Evolutionary conservation across 306 rosid genomes (phyloP), one percentile per base, ranked within the genome.

Genomic region (Calophaca sinica): DNA sequence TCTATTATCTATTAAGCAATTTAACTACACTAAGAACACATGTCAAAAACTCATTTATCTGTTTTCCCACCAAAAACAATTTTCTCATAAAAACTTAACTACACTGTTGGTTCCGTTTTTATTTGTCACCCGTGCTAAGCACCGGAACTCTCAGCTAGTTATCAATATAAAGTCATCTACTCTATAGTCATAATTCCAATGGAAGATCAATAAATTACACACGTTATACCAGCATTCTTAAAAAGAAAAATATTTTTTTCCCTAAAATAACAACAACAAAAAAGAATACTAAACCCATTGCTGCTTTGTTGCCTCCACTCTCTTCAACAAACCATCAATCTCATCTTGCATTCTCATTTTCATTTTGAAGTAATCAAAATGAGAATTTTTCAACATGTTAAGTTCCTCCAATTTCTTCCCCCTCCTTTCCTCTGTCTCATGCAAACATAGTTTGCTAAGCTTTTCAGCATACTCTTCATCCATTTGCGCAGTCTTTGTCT

Each of bases 281-380:
- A 39, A 53, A 57, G 60, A 2, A 57, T 44, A 39, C 76, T 72
- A 92, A 57, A 85, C 83, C 78, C 81, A 54, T 73, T 84, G 90
- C 70, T 89, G 87, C 81, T 87, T 92, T 53, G 96, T 89, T 55
- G 87, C 89, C 68, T 92, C 96, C 96, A 92, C 88, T 84, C 96
- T 89, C 82, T 86, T 79, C 81, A 90, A 66, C 78, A 89, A 83
- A n/a, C 93, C 90, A 42, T 58, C 82, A 66, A 92, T 87, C 86
- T 92, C 93, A 32, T 59, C 87, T 78, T 85, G 90, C 97, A 92
- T 92, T 83, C 93, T 87, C 41, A 15, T 68, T 79, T 92, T 89
- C 97, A 92, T 92, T 55, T 88, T 85, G 63, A 59, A 81, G 84
- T 89, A 92, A 79, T 87, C 96, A 68, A 74, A 81, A 11, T 89